A percentile compares a stretch with the other conserved stretches of the same genome.
Conservation (phyloP, 352 stramenopile genomes). For the Pythium brachiatum region DNA sequence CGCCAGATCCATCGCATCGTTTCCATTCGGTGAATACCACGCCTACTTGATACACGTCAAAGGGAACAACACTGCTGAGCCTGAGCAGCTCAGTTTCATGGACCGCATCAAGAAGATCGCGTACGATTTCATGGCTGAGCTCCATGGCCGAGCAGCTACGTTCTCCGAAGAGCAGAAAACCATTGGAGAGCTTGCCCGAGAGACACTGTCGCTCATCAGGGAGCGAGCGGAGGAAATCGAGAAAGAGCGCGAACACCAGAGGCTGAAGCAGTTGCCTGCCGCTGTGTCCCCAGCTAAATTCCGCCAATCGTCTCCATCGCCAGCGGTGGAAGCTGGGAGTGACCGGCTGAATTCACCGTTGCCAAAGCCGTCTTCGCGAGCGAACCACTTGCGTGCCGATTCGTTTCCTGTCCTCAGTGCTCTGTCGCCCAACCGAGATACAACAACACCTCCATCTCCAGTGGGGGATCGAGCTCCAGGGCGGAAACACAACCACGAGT, state of each 20-base stretch:
- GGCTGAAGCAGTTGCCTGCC: not conserved
- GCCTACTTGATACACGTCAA: conserved; percentile 8
- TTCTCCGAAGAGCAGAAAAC: conserved; percentile 40
- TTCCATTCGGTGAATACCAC: conserved; percentile 63
- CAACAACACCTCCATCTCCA: not conserved
- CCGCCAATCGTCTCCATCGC: not conserved
- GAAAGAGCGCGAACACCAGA: not conserved
- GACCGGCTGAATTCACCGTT: not conserved
- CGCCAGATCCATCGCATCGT: conserved; percentile 51
- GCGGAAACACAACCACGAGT: conserved; percentile 2
- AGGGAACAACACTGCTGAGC: not conserved
- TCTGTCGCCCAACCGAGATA: conserved; percentile 11
- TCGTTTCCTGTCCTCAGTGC: not conserved
- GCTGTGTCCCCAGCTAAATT: not conserved
- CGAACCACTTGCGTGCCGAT: not conserved
- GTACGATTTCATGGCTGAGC: conserved; percentile 56
- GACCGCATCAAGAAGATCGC: conserved; percentile 55
- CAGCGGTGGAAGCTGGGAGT: not conserved
- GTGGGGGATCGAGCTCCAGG: not conserved
- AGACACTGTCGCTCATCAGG: conserved; percentile 54
- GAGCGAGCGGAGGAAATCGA: conserved; percentile 28
- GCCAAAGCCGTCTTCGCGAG: not conserved
- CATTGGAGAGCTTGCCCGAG: conserved; percentile 57
- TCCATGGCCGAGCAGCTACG: conserved; percentile 31
- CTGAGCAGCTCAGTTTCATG: conserved; percentile 29